phyloP scores from a whole-genome alignment of 169 alveolate genomes.

The Plasmodium adleri region DNA sequence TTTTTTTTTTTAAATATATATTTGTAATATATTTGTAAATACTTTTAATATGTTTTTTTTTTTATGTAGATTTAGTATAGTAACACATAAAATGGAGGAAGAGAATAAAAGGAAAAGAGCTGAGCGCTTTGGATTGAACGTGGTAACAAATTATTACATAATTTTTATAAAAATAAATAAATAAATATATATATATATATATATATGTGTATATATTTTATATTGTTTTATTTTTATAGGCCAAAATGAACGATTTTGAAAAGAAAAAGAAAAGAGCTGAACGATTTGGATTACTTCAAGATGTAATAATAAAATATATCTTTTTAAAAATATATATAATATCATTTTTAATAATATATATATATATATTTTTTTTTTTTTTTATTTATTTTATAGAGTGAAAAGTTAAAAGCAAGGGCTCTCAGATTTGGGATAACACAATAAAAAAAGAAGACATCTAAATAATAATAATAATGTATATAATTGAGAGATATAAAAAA shows the following conservation, averaged over 20 bases:
- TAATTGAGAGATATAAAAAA: too few relatives aligned
- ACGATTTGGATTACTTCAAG: constrained; percentile 55
- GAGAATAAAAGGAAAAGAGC: constrained; percentile 72
- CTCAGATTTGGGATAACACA: constrained; percentile 67
- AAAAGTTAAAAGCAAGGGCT: constrained; percentile 71
- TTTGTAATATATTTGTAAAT: background rate
- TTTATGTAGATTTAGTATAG: constrained; percentile 58
- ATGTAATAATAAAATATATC: constrained; percentile 16
- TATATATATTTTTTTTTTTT: background rate
- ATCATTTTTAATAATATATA: background rate
- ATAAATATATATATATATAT: background rate
- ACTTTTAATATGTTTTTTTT: background rate
- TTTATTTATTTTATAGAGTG: constrained; percentile 20
- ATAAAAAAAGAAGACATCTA: background rate
- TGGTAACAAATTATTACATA: constrained; percentile 5
- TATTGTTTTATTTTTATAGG: constrained; percentile 16
- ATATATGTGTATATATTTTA: background rate
- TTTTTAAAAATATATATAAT: background rate
- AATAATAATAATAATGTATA: background rate
- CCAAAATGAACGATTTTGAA: constrained; percentile 45
- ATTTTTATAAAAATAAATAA: background rate
- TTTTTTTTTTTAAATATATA: background rate
- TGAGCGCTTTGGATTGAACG: constrained; percentile 70
- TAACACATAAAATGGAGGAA: constrained; percentile 71
- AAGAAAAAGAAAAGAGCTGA: constrained; percentile 67